Base-by-base conservation (phyloP, 1,284 basidiomycete genomes). In the Exobasidium cylindrosporum region DNA sequence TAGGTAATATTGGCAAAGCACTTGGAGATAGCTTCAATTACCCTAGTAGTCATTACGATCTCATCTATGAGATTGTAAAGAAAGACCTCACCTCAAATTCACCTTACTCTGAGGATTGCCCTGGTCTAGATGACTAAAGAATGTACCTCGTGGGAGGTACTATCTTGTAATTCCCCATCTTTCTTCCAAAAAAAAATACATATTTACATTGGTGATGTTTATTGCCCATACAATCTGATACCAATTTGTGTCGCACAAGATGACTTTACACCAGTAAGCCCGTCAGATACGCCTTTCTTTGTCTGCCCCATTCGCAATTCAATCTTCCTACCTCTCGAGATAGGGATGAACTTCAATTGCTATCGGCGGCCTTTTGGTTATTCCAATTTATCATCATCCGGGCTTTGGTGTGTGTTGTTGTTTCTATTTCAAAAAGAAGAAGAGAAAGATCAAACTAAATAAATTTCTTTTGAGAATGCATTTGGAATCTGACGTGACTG, bases 1-100 rank as follows among this genome's bases (percentile, higher is more conserved):
- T 81, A 6, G 62, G 61, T 40, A 63, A 64, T 28, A 77, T 80
- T 26, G 75, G 69, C 7, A 50, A 67, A 11, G 61, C 65, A 5
- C 67, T 80, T 14, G 79, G 77, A n/a, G 68, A 64, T 17, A 29
- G 62, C 13, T 29, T 64, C 40, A 54, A 64, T 29, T 68, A 63
- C 53, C 67, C 62, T 7, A 47, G 21, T n/a, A 54, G 58, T 32
- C 53, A 62, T 26, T 68, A 60, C 52, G 61, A 72, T 52, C 23
- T 65, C 11, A 61, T 72, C 21, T 72, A 65, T 35, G 44, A 66
- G 45, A 60, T 72, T 31, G 11, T 59, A 32, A 28, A 53, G 29
- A 43, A 60, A 44, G 23, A 60, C 32, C 52, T 66, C 28, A 66
- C 64, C 24, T 32, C 45, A 3, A 57, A 61, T 60, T 58, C 54